Evolutionary conservation across 2,329 filamentous ascomycete genomes (phyloP), one percentile per base, ranked within the genome.

Genomic region (Ophiostoma triangulosporum): DNA sequence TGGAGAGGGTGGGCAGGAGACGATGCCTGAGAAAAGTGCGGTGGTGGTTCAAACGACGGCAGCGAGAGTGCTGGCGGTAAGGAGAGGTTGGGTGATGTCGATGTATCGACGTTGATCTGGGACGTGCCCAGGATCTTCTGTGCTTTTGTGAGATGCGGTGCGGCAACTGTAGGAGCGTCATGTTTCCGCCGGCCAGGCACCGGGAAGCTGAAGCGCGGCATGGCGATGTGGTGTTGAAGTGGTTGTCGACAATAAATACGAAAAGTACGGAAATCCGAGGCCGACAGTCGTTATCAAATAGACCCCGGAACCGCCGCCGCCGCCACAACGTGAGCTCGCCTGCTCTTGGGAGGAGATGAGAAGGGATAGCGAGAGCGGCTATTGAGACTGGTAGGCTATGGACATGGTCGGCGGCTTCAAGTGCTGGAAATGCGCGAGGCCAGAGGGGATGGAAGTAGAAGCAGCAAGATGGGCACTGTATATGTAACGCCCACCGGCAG

Each of bases 111-210:
- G 58, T 65, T 72, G 60, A 74, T 65, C 6, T 70, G 69, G 26
- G 69, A 66, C 4, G 70, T 69, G 24, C 74, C 75, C 36, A 78
- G 62, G 15, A 77, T 68, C 59, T 70, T 73, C 58, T 76, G 73
- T 1, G 72, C 74, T 61, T 78, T 78, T 55, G 71, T 74, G 59
- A 73, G 65, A 2, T 70, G 67, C 33, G 66, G 65, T n/a, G 65
- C 62, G 8, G 64, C 60, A 15, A 60, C 61, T 29, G 61, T 61
- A 26, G 61, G 60, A 33, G 60, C 63, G 9, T 65, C 50, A 33
- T 66, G 65, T 62, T 73, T 77, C 55, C 65, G 71, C 56, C 73
- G 71, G 51, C 73, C 69, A 51, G 73, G 69, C 15, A 76, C 62
- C 29, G 73, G 68, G 51, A 77, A 76, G 36, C 65, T 69, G 59